Base-by-base conservation (phyloP, 164 flowering plant genomes). In the Stephania yunnanensis region DNA sequence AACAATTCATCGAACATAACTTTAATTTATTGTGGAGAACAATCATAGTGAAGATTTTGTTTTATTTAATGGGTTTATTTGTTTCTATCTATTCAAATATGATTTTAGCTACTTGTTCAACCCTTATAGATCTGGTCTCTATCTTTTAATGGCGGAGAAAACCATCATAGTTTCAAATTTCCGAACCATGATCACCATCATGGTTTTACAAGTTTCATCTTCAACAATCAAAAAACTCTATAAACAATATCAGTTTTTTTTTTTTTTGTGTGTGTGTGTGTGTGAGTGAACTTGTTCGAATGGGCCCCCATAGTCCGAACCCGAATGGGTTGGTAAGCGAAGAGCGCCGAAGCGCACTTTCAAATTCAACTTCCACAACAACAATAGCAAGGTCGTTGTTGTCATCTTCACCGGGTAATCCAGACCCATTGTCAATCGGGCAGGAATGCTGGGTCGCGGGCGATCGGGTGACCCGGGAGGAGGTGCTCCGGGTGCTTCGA, bases 371-470 rank as follows among this genome's bases (percentile, higher is more conserved):
- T n/a, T n/a, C 66, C 0, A 12, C 61, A 2, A 12, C 61, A 13
- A 11, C 17, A 13, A 12, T 19, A 13, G 13, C 61, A 2, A 12
- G 1, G 10, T 61, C 66, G 20, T 61, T 25, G 3, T 61, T 25
- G 20, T 61, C 64, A 6, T 82, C 88, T 30, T 77, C 80, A 5
- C 77, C 73, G 83, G 83, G 86, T 30, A 88, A 84, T 69, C 91
- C 92, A 7, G 84, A 66, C 69, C 87, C 20, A 69, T 75, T 30
- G 87, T 77, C 0, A 87, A 92, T 48, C 88, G 89, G 70, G 81
- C 78, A 75, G 83, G 89, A 79, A 83, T 94, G 53, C 84, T 78
- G 74, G 66, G 20, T 0, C 7, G 20, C 10, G 20, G 66, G 25
- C 22, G 66, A 61, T 29, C 5, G 20, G 66, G 20, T 9, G 25